Evolutionary conservation across 192 early-diverging fungal genomes (phyloP).

Genomic region (Coemansia sp.): DNA sequence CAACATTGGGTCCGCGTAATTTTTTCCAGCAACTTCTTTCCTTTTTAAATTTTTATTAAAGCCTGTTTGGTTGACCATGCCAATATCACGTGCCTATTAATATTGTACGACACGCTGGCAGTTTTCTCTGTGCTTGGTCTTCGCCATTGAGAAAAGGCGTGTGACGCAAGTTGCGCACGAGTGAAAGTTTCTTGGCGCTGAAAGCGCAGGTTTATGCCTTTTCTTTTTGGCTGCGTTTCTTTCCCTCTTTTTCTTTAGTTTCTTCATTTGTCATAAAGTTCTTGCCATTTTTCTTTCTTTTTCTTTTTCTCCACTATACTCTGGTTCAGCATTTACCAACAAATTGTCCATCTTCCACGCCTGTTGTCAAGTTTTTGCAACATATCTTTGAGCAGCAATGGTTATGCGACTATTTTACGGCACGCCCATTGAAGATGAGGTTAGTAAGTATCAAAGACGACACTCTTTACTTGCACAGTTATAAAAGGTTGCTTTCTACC

Average conservation of each 20-base stretch:
- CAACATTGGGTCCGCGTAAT: constrained; percentile 61
- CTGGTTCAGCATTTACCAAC: not conserved
- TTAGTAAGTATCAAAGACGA: constrained; percentile 36
- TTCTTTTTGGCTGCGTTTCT: constrained; percentile 6
- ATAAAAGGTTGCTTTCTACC: not conserved
- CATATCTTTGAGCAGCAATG: constrained; percentile 18
- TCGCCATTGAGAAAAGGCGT: not conserved
- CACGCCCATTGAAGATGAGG: constrained; percentile 52
- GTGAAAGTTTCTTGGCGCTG: not conserved
- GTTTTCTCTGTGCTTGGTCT: not conserved
- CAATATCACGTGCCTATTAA: not conserved
- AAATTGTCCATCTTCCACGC: not conserved
- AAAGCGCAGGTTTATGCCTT: not conserved
- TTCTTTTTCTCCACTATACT: constrained; percentile 9
- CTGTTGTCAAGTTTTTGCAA: not conserved
- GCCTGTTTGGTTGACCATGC: not conserved
- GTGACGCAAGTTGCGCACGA: not conserved
- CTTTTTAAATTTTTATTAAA: constrained; percentile 1
- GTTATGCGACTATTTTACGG: constrained; percentile 54
- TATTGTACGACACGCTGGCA: not conserved
- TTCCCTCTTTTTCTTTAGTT: not conserved
- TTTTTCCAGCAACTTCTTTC: not conserved
- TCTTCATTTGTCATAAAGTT: not conserved
- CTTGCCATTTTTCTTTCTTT: constrained; percentile 6
- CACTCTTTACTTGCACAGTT: not conserved